Percentiles rank a stretch among this genome's conserved stretches.
Evolutionary conservation across 2,329 filamentous ascomycete species (phyloP).

Genomic region (Fusarium pseudograminearum): DNA sequence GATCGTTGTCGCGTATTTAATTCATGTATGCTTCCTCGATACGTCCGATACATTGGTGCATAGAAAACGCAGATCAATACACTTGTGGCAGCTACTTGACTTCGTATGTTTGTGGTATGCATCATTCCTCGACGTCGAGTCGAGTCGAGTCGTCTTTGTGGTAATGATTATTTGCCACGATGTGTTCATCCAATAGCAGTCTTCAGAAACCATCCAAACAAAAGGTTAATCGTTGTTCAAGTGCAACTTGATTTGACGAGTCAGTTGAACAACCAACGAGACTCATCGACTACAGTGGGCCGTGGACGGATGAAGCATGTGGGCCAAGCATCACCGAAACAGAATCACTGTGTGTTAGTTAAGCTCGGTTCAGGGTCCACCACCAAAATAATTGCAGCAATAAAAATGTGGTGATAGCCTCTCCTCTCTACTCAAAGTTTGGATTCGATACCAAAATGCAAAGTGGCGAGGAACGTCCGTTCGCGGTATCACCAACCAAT

Average conservation of each 20-base stretch:
- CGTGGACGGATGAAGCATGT: conserved; percentile 34
- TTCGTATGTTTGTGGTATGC: not conserved
- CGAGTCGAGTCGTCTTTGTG: conserved; percentile 5
- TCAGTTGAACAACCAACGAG: conserved; percentile 7
- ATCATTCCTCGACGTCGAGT: conserved; percentile 6
- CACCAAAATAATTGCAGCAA: conserved; percentile 5
- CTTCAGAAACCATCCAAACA: not conserved
- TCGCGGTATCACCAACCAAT: conserved; percentile 18
- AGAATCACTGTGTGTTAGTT: conserved; percentile 16
- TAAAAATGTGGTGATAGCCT: conserved; percentile 24
- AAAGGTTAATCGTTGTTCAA: not conserved
- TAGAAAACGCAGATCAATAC: not conserved
- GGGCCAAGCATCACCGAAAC: conserved; percentile 15
- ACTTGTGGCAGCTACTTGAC: not conserved
- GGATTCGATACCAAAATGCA: not conserved
- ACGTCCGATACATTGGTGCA: not conserved
- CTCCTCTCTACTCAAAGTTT: conserved; percentile 11
- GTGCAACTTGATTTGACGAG: not conserved
- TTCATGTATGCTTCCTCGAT: not conserved
- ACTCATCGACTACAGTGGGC: conserved; percentile 24
- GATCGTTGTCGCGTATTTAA: not conserved
- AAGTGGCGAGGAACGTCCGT: conserved; percentile 15
- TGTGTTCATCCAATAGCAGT: conserved; percentile 4
- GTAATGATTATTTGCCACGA: conserved; percentile 16
- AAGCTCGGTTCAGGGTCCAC: conserved; percentile 30